Evolutionary conservation across 1,139 yeast species (phyloP).

Genomic region (Candida tropicalis): DNA sequence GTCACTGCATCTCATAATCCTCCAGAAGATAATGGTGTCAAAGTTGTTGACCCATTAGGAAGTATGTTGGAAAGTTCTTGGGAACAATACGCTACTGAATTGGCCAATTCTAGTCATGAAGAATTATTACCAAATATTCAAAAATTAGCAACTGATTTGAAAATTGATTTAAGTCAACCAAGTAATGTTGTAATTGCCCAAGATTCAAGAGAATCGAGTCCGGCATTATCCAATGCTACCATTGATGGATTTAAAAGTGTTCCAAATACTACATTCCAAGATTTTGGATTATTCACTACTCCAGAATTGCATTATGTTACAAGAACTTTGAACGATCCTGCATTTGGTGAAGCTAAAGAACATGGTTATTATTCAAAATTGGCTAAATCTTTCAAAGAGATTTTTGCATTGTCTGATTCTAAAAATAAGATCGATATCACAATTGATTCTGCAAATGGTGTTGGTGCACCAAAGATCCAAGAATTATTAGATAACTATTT

Average conservation of each 20-base stretch:
- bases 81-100: slow-evolving; percentile 79
- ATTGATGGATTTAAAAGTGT: slow-evolving; percentile 63
- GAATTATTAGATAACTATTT: slow-evolving; percentile 50
- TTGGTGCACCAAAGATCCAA: slow-evolving; percentile 80
- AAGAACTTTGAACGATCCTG: slow-evolving; percentile 64
- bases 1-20: slow-evolving; percentile 98
- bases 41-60: slow-evolving; percentile 90
- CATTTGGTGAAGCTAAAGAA: slow-evolving; percentile 53
- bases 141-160: slow-evolving; percentile 31
- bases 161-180: slow-evolving; percentile 39
- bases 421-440: slow-evolving; percentile 49
- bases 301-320: slow-evolving; percentile 94
- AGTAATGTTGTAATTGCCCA: slow-evolving; percentile 59
- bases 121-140: slow-evolving; percentile 29
- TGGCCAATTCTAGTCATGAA: slow-evolving; percentile 70
- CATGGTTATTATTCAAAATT: slow-evolving; percentile 69
- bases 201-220: slow-evolving; percentile 82
- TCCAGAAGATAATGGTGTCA: slow-evolving; percentile 94
- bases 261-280: slow-evolving; percentile 46
- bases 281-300: slow-evolving; percentile 80
- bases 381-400: slow-evolving; percentile 39
- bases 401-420: slow-evolving; percentile 24
- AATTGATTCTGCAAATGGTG: slow-evolving; percentile 93
- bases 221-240: slow-evolving; percentile 62
- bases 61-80: slow-evolving; percentile 86